Base-by-base conservation (phyloP, 805 yeast genomes). In the Maudiozyma turicensis region DNA sequence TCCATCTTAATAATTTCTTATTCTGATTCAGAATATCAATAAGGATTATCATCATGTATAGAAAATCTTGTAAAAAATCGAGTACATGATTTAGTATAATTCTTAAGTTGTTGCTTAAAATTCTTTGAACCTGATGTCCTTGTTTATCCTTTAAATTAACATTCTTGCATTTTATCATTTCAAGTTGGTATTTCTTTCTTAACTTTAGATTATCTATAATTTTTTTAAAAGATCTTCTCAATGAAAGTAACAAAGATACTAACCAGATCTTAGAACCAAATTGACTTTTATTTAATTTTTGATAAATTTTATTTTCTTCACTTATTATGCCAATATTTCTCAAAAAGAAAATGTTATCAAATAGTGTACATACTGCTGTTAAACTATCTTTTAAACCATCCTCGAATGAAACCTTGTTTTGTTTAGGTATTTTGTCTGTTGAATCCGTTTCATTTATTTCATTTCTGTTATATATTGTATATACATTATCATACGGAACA, bases 231-330 rank as follows among this genome's bases (percentile, higher is more conserved):
- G 53, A 47, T 46, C 52, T 59, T 43, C 65, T 49, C 1, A 54
- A 46, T 2, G 64, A 52, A 15, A 64, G 52, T 2, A 62, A 3
- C n/a, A 60, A 47, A 1, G 66, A 57, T 1, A 58, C 46, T 11
- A 63, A 53, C 68, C 68, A 64, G 10, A 63, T 31, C 40, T 58
- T 63, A 3, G 64, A 59, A 13, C 65, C 65, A 43, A 59, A 41
- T 26, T 57, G 56, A 13, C 64, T 58, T 39, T 58, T 58, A 45
- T 61, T 60, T 10, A 64, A 45, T 20, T 54, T 54, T 39, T 52
- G 49, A 46, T 60, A 63, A 1, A 64, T 33, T 31, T 53, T 44
- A 46, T 60, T 64, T 3, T 48, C 20, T 28, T 60, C 65, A 33
- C 55, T 52, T 3, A 64, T 59, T 6, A 64, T 46, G 3, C 67